Evolutionary conservation across 202 grass and related monocot species (phyloP), one percentile per base, ranked within the genome.

Genomic region (Saccharum hybrid): DNA sequence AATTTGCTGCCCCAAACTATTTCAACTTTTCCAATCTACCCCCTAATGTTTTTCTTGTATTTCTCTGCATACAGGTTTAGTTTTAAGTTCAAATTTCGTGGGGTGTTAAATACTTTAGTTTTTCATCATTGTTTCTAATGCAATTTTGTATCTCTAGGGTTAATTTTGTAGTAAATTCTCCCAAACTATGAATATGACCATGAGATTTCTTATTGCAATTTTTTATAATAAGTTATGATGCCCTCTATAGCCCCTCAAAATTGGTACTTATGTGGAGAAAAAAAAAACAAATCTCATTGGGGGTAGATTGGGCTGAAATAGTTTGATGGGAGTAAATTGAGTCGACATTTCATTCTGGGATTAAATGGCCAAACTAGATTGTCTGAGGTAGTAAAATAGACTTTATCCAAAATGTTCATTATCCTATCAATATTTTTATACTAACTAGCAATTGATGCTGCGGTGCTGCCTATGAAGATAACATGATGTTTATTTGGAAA

Each of bases 401-500:
- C 49, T 7, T 19, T 54, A 7, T 54, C 1, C 49, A 54, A 54
- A 54, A 18, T 54, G 49, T 16, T 18, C 48, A 39, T 38, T 60
- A 42, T 28, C 5, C 9, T 15, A 45, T 78, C 6, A 82, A 66
- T 80, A 15, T 74, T n/a, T 63, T 13, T 46, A 16, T 68, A 54
- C 40, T 76, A 80, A 22, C 65, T n/a, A 77, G 14, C 46, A 49
- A 49, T 16, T 13, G 46, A 16, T 49, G 13, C 46, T 49, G 46
- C 4, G 46, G 63, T 82, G 33, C 12, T 46, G 37, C n/a, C 41
- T 74, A 60, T 56, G 16, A 56, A 79, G 41, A 75, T 23, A 71
- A 82, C 59, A 71, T 1, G 56, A 81, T 30, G n/a, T 75, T 76
- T 23, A 61, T 11, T 37, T 71, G 10, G 65, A 76, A 87, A 39